Conservation (phyloP, 306 rosid genomes). For the Elaeagnus macrophylla region DNA sequence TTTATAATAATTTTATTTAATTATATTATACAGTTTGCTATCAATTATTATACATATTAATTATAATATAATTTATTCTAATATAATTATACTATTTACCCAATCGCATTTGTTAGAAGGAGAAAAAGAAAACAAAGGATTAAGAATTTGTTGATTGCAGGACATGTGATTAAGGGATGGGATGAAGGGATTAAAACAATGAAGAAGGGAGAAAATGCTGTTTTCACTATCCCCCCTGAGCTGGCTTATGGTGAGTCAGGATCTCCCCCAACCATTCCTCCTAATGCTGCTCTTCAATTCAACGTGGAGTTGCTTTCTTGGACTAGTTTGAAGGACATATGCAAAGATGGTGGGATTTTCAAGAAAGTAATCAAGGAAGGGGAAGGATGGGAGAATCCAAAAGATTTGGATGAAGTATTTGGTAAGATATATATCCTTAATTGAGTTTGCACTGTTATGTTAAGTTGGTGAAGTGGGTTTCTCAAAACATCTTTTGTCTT, state of each 20-base stretch:
- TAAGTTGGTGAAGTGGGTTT: neutral
- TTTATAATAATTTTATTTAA: too few relatives aligned
- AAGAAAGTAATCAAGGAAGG: conserved; percentile 56
- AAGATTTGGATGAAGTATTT: conserved; percentile 57
- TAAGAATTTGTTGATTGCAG: conserved; percentile 9
- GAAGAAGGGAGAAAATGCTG: conserved; percentile 79
- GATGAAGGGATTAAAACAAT: conserved; percentile 78
- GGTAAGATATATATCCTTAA: conserved; percentile 20
- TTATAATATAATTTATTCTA: too few relatives aligned
- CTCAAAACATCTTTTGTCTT: neutral
- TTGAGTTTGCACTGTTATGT: neutral
- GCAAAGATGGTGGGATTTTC: conserved; percentile 72
- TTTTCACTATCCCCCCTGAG: conserved; percentile 30
- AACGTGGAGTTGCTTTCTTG: conserved; percentile 75
- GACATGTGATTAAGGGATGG: conserved; percentile 89
- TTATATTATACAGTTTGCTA: too few relatives aligned
- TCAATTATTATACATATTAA: too few relatives aligned
- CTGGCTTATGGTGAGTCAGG: conserved; percentile 53
- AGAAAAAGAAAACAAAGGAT: too few relatives aligned
- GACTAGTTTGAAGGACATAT: conserved; percentile 70
- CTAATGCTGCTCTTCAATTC: conserved; percentile 71
- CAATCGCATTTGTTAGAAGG: too few relatives aligned
- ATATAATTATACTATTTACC: too few relatives aligned
- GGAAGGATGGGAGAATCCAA: conserved; percentile 76
- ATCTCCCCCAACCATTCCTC: conserved; percentile 74